Conservation (phyloP, 371 early-diverging fungal genomes). For the Fennellomyces sp. region DNA sequence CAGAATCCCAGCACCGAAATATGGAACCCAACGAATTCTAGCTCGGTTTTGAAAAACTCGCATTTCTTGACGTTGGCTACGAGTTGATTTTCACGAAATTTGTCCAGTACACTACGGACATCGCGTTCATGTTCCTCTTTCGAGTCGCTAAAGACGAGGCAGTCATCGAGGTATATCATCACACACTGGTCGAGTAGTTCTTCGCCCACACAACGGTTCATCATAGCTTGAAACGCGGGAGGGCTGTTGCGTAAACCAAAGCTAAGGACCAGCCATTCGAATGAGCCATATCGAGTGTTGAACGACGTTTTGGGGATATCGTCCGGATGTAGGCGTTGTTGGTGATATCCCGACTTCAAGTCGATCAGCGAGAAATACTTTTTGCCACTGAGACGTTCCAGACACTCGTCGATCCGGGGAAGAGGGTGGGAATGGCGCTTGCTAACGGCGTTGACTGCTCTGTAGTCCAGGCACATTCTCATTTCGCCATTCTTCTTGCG, state of each 20-base stretch:
- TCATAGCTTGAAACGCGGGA: slow-evolving; percentile 43
- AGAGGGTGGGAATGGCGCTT: slow-evolving; percentile 41
- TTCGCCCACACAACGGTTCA: slow-evolving; percentile 45
- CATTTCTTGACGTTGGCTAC: slow-evolving; percentile 56
- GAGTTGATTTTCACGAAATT: slow-evolving; percentile 34
- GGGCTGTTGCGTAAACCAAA: slow-evolving; percentile 56
- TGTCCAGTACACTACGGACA: slow-evolving; percentile 31
- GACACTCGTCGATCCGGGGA: slow-evolving; percentile 47
- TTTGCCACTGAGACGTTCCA: slow-evolving; percentile 37
- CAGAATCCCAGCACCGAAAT: slow-evolving; percentile 30
- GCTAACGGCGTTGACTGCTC: slow-evolving; percentile 48
- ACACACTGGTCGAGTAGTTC: slow-evolving; percentile 29
- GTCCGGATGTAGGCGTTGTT: slow-evolving; percentile 20
- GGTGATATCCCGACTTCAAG: slow-evolving; percentile 42
- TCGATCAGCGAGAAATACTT: slow-evolving; percentile 53
- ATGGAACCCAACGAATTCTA: slow-evolving; percentile 50
- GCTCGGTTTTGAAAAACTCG: slow-evolving; percentile 28
- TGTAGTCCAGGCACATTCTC: slow-evolving; percentile 39
- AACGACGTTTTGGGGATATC: slow-evolving; percentile 31
- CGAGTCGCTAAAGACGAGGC: slow-evolving; percentile 53
- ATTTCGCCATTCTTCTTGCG: slow-evolving; percentile 51
- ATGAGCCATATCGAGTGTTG: slow-evolving; percentile 41
- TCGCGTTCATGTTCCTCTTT: slow-evolving; percentile 49
- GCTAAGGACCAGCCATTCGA: slow-evolving; percentile 48
- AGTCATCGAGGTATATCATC: slow-evolving; percentile 60